Base-by-base conservation (phyloP, 2,329 filamentous ascomycete genomes). In the Verticillium tricorpus region DNA sequence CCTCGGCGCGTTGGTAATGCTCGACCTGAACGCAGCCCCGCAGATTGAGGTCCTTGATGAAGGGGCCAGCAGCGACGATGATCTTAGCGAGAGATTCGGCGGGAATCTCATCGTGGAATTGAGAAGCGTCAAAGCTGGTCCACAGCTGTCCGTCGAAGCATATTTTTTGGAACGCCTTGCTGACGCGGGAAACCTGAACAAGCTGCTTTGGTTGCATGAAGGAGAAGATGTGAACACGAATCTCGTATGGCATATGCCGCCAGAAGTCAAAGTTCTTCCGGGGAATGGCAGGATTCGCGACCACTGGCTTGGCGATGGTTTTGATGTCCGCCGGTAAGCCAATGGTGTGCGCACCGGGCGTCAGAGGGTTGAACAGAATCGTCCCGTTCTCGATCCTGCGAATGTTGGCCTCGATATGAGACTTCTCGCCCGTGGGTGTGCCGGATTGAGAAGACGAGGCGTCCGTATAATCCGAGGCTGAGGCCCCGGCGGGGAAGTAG, bases 131-230 rank as follows among this genome's bases (percentile, higher is more conserved):
- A 57, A 98, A 83, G 52, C 84, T 86, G 3, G 87, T 88, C 95
- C 95, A 99, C 17, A 98, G 78, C 76, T 99, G 95, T 2, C 95
- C 95, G 73, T 99, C 94, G 69, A 94, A 97, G 76, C 94, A 97
- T 76, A 91, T 87, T 57, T 84, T 82, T 73, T 96, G 82, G 80
- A 95, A 97, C 6, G 83, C 77, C 73, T 88, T 92, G 71, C 88
- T 94, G 22, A 95, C 90, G 19, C 86, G 80, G 1, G 94, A 96
- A 61, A 85, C 85, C 62, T 88, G 85, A 12, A 97, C 87, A 37
- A 98, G 84, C 72, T 98, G 89, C 70, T 88, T 92, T 0, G 93
- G 93, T 32, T 82, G 81, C 22, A 98, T 80, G 68, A 89, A 92
- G 5, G 86, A 83, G 62, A 98, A 83, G 58, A 97, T 87, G 52